Percentiles rank a stretch among this genome's conserved stretches.
These are phyloP conservation scores for Didymella glomerata DNA, from an alignment of 2,329 filamentous ascomycete genomes.

Conservation along the genomic window DNA sequence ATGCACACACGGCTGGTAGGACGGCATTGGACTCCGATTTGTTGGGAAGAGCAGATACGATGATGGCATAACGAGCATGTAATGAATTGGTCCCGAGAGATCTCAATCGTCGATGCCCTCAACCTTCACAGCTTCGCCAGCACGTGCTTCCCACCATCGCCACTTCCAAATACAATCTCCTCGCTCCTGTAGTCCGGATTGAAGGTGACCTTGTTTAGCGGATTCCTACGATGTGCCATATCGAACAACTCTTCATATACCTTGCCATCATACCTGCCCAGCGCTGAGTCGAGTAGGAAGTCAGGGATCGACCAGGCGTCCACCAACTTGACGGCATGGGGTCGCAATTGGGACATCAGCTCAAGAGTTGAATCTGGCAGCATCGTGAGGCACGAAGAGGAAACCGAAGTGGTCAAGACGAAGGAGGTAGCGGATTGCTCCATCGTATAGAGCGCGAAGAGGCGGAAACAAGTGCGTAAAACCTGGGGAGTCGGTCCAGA, in stretches of 20 bases:
- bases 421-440: conserved; percentile 58
- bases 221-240: conserved; percentile 61
- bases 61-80: no score
- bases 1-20: no score
- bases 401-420: conserved; percentile 54
- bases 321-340: conserved; percentile 62
- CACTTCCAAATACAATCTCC: conserved; percentile 59
- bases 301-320: conserved; percentile 64
- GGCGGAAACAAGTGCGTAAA: conserved; percentile 56
- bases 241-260: conserved; percentile 64
- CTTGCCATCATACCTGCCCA: conserved; percentile 61
- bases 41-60: no score
- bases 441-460: conserved; percentile 60
- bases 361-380: conserved; percentile 55
- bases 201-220: conserved; percentile 60
- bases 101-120: neutral
- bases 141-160: conserved; percentile 45
- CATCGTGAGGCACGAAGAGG: conserved; percentile 52
- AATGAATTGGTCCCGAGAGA: no score
- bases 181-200: conserved; percentile 60
- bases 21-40: no score
- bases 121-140: conserved; percentile 36
- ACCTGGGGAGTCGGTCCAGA: conserved; percentile 44
- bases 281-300: conserved; percentile 61
- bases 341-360: conserved; percentile 59